A percentile compares a stretch with the other conserved stretches of the same genome.
phyloP scores from a whole-genome alignment of 1,284 basidiomycete species.

The Fistulina hepatica region DNA sequence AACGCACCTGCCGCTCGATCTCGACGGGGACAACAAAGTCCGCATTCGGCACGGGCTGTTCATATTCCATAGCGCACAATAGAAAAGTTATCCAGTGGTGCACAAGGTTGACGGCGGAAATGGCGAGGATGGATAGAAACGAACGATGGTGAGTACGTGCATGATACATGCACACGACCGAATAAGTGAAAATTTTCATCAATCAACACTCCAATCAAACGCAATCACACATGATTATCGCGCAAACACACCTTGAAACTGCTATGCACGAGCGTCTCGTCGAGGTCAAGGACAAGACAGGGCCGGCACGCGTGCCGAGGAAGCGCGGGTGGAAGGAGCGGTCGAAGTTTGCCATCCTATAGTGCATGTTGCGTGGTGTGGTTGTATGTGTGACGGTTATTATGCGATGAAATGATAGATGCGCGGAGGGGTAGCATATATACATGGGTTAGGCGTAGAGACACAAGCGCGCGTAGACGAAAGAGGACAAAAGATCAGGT shows the following conservation, averaged over 20 bases:
- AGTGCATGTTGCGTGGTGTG: not conserved
- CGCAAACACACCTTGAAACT: slow-evolving; percentile 78
- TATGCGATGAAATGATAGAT: no score
- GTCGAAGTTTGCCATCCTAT: slow-evolving; percentile 76
- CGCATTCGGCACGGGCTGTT: slow-evolving; percentile 90
- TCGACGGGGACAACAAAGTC: slow-evolving; percentile 99
- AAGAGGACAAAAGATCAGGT: slow-evolving; percentile 3
- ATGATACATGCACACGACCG: no score
- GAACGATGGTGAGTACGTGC: no score
- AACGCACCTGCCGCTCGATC: no score
- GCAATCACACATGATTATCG: no score
- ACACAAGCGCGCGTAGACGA: slow-evolving; percentile 1
- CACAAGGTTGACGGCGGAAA: not conserved
- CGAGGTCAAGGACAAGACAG: slow-evolving; percentile 81
- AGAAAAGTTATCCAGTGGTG: no score
- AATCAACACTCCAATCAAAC: no score
- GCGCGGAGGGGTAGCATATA: no score
- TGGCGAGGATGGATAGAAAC: not conserved
- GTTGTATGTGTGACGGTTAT: no score
- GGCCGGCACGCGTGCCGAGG: slow-evolving; percentile 64
- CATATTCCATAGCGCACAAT: no score
- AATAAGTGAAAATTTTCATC: no score
- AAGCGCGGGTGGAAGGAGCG: slow-evolving; percentile 61
- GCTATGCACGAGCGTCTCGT: slow-evolving; percentile 83
- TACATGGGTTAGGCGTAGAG: not conserved